Conservation (phyloP, 306 rosid genomes). For the Glycine latifolia region DNA sequence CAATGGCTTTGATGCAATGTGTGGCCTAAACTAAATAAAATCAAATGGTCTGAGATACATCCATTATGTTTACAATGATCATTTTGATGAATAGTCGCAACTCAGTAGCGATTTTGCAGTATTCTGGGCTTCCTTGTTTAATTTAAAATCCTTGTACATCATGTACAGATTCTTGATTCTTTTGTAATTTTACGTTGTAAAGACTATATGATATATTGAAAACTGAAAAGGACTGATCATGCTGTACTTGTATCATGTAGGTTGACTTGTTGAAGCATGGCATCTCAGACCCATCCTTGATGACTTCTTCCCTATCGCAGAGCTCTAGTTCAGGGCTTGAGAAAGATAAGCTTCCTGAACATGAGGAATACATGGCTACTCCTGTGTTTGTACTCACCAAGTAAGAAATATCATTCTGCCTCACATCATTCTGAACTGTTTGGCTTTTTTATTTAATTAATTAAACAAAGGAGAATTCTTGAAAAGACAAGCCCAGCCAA, state of each 20-base stretch:
- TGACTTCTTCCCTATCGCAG: slow-evolving; percentile 60
- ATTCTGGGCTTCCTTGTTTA: neutral
- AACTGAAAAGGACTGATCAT: neutral
- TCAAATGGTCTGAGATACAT: slow-evolving; percentile 4
- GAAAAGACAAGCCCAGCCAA: slow-evolving; percentile 16
- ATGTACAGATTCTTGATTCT: slow-evolving; percentile 23
- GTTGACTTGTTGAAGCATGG: slow-evolving; percentile 91
- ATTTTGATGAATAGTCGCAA: slow-evolving; percentile 16
- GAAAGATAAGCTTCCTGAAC: slow-evolving; percentile 56
- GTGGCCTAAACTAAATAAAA: neutral
- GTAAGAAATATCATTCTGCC: slow-evolving; percentile 56
- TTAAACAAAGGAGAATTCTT: slow-evolving; percentile 13
- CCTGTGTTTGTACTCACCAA: slow-evolving; percentile 86
- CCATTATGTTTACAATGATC: neutral
- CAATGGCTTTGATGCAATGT: slow-evolving; percentile 3
- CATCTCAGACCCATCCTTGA: slow-evolving; percentile 77
- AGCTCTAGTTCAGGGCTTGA: slow-evolving; percentile 67
- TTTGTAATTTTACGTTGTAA: neutral
- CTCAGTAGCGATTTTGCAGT: neutral
- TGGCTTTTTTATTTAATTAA: slow-evolving; percentile 14
- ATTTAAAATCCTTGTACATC: slow-evolving; percentile 14
- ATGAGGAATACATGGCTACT: slow-evolving; percentile 69
- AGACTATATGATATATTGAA: slow-evolving; percentile 8
- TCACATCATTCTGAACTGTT: neutral
- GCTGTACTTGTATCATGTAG: slow-evolving; percentile 51